phyloP scores from a whole-genome alignment of 331 rosid species.

The Erythrophleum ivorense region DNA sequence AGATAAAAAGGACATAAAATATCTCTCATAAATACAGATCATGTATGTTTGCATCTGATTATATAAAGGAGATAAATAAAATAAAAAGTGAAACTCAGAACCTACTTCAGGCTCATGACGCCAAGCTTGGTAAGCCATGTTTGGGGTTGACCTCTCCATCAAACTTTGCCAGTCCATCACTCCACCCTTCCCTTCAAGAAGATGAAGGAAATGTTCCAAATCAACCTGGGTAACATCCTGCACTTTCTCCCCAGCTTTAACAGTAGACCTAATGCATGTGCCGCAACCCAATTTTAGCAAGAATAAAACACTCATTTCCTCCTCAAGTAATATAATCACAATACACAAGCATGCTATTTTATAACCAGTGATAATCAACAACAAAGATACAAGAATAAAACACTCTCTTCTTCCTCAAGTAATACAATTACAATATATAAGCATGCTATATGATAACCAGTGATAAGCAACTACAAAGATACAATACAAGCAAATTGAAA shows the following conservation, averaged over 20 bases:
- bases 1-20: slow-evolving; percentile 25
- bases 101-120: slow-evolving; percentile 94
- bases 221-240: slow-evolving; percentile 72
- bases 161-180: slow-evolving; percentile 89
- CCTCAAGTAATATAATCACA: slow-evolving; percentile 18
- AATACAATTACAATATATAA: not conserved
- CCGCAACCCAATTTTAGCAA: slow-evolving; percentile 39
- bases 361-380: slow-evolving; percentile 6
- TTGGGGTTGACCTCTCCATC: slow-evolving; percentile 83
- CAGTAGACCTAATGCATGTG: slow-evolving; percentile 46
- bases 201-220: slow-evolving; percentile 78
- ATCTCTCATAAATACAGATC: not conserved
- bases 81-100: slow-evolving; percentile 37
- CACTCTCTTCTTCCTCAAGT: not conserved
- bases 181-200: slow-evolving; percentile 75
- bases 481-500: not conserved
- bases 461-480: slow-evolving; percentile 4
- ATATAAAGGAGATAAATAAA: slow-evolving; percentile 18
- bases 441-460: not conserved
- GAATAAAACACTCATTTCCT: slow-evolving; percentile 32
- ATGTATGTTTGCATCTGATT: not conserved
- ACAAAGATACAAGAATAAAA: slow-evolving; percentile 30
- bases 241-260: slow-evolving; percentile 53
- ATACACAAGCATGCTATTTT: slow-evolving; percentile 6
- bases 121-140: slow-evolving; percentile 91